phyloP scores from a whole-genome alignment of 805 yeast genomes.

The Torulaspora franciscae region DNA sequence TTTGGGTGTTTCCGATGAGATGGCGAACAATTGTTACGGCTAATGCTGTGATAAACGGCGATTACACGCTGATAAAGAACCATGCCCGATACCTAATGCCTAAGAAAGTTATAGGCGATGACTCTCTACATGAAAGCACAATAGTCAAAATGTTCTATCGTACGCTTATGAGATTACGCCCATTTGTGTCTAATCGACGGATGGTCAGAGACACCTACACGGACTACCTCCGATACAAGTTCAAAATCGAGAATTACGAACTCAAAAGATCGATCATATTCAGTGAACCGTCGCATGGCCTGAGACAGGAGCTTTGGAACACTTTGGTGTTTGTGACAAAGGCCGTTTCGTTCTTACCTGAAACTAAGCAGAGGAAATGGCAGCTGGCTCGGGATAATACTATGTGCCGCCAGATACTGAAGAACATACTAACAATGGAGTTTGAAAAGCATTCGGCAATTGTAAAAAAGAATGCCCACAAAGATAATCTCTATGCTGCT shows the following conservation, averaged over 20 bases:
- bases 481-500: constrained; percentile 5
- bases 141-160: constrained; percentile 19
- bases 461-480: constrained; percentile 3
- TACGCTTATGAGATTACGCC: constrained; percentile 27
- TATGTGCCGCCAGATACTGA: constrained; percentile 24
- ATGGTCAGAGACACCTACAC: constrained; percentile 27
- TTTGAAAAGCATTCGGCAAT: constrained; percentile 21
- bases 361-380: constrained; percentile 1
- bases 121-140: constrained; percentile 5
- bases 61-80: constrained; percentile 16
- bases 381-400: constrained; percentile 18
- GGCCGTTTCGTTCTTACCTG: constrained; percentile 19
- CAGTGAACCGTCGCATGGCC: constrained; percentile 4
- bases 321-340: constrained; percentile 26
- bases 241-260: constrained; percentile 26
- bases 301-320: constrained; percentile 13
- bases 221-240: constrained; percentile 30
- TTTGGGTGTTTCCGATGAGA: constrained; percentile 2
- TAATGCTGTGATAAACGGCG: constrained; percentile 21
- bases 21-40: constrained; percentile 15
- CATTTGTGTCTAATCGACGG: constrained; percentile 26
- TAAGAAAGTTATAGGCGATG: not conserved
- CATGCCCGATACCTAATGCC: constrained; percentile 17
- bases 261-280: constrained; percentile 20
- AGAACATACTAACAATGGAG: constrained; percentile 30